phyloP scores from a whole-genome alignment of 257 asterid genomes.

The Agastache rugosa region DNA sequence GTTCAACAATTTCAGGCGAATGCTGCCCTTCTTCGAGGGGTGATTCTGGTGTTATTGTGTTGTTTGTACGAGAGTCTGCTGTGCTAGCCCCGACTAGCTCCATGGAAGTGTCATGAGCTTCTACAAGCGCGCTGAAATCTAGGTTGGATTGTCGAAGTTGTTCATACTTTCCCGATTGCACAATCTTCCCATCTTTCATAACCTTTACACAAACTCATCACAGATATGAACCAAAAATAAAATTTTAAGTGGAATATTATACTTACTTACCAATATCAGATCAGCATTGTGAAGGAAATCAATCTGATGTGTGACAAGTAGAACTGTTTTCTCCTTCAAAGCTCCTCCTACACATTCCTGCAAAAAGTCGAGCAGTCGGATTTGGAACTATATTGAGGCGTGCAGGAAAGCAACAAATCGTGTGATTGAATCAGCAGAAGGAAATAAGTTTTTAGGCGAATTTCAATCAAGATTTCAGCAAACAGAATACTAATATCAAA shows the following conservation, averaged over 20 bases:
- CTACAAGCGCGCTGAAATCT: constrained; percentile 70
- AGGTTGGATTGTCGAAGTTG: constrained; percentile 50
- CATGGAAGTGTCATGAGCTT: constrained; percentile 73
- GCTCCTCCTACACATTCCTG: constrained; percentile 76
- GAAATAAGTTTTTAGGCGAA: not conserved
- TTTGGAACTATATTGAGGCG: too few species aligned
- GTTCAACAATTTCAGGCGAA: constrained; percentile 39
- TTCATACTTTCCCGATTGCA: constrained; percentile 70
- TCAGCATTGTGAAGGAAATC: constrained; percentile 79
- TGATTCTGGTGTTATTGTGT: constrained; percentile 29
- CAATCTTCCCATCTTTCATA: constrained; percentile 67
- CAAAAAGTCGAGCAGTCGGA: constrained; percentile 4
- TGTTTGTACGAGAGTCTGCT: not conserved
- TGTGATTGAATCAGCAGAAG: too few species aligned
- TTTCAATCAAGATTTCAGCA: not conserved
- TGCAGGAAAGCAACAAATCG: too few species aligned
- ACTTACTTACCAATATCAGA: constrained; percentile 55
- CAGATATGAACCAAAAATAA: not conserved
- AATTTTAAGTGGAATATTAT: not conserved
- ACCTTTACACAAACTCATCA: constrained; percentile 46
- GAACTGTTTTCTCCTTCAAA: constrained; percentile 60
- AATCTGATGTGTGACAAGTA: constrained; percentile 81
- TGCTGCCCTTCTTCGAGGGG: constrained; percentile 28
- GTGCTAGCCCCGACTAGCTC: constrained; percentile 57
- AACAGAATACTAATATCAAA: not conserved